Evolutionary conservation across 2,329 filamentous ascomycete genomes (phyloP), one percentile per base, ranked within the genome.

Genomic region (Lecanicillium sp.): DNA sequence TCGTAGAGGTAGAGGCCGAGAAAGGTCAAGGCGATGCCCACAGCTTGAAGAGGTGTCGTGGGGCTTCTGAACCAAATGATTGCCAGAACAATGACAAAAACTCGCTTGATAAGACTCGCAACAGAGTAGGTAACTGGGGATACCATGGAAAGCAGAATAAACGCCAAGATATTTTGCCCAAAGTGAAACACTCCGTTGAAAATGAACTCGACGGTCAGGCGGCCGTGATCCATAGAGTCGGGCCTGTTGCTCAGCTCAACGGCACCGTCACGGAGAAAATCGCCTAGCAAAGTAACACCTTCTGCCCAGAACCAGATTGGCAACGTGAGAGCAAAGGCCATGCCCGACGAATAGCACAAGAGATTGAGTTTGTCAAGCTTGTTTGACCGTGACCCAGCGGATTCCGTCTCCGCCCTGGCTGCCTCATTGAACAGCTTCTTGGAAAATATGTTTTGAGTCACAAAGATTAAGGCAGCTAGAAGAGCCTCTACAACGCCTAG

Each of bases 141-240:
- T 11, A 96, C 84, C 68, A 95, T 84, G 38, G 88, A 95, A 6
- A 98, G 70, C 5, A 98, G 71, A 16, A 95, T 71, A 56, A 98
- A 98, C 0, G 92, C 92, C 39, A 98, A 74, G 38, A 98, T 94
- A 55, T 94, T 95, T 55, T 98, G 92, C 13, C 79, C 85, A 59
- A 96, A 98, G 62, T 98, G 92, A 56, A 94, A 95, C 4, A 87
- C 82, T 40, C 92, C 92, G 59, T 98, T 98, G 71, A 98, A 96
- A 37, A 96, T 59, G 57, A 94, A 96, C 56, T 98, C 92, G n/a
- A 94, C 54, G 1, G 72, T 66, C 32, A 83, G 59, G 3, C 85
- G 78, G 18, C 83, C 86, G 43, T 89, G 82, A 47, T 85, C 83
- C 51, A 85, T 81, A 11, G 83, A 78, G 19, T 89, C 71, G 25